Evolutionary conservation across 2,329 filamentous ascomycete genomes (phyloP).

Genomic region (Cyphellophora attinorum): DNA sequence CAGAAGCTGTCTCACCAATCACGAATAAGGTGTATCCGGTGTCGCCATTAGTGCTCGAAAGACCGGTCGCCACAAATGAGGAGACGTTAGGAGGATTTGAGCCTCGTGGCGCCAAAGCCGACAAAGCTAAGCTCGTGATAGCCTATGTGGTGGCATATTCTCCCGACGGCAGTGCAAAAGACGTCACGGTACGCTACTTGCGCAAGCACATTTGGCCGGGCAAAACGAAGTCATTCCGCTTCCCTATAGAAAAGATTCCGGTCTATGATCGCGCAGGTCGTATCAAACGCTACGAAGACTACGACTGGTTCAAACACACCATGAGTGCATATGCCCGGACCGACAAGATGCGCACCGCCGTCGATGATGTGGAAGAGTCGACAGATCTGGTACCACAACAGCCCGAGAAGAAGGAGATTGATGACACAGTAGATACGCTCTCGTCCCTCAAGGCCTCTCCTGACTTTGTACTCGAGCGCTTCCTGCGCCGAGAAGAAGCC

Average conservation of each 20-base stretch:
- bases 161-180: slow-evolving; percentile 79
- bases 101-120: slow-evolving; percentile 71
- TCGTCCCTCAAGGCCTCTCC: slow-evolving; percentile 81
- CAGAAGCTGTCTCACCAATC: slow-evolving; percentile 73
- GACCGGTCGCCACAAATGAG: slow-evolving; percentile 58
- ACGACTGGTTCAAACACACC: slow-evolving; percentile 79
- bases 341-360: slow-evolving; percentile 48
- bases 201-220: slow-evolving; percentile 74
- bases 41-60: slow-evolving; percentile 60
- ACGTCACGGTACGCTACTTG: slow-evolving; percentile 86
- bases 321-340: slow-evolving; percentile 63
- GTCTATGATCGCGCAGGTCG: slow-evolving; percentile 70
- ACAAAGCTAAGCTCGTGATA: slow-evolving; percentile 79
- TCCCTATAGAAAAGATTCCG: slow-evolving; percentile 70
- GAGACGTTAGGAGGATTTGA: slow-evolving; percentile 69
- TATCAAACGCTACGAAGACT: slow-evolving; percentile 63
- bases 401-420: slow-evolving; percentile 61
- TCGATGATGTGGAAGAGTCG: slow-evolving; percentile 70
- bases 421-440: slow-evolving; percentile 69
- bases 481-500: slow-evolving; percentile 86
- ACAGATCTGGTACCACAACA: slow-evolving; percentile 66
- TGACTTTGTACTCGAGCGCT: slow-evolving; percentile 75
- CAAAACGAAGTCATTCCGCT: slow-evolving; percentile 75
- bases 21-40: slow-evolving; percentile 72
- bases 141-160: slow-evolving; percentile 81